Base-by-base conservation (phyloP, 192 early-diverging fungal species). In the Glomus cerebriforme region DNA sequence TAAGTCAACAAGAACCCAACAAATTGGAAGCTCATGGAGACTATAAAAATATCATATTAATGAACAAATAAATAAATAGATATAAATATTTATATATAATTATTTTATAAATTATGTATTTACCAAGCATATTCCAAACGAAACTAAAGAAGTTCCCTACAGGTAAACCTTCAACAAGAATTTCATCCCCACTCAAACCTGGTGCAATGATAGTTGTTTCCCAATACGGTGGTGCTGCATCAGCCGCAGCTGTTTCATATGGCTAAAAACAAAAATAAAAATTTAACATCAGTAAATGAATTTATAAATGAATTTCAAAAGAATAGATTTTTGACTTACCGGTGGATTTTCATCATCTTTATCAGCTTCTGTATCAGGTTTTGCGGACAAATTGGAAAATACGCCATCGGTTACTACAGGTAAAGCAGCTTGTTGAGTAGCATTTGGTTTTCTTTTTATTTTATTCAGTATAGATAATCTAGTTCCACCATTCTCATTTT, bases 1-100 rank as follows among this genome's bases (percentile, higher is more conserved):
- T 95, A 94, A 19, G 95, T 96, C 81, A 98, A 83, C 84, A 98
- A 90, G 87, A 97, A 98, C 3, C 96, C 93, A 39, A 94, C 87
- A 73, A 95, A 88, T 79, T 94, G 93, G 75, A 95, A 95, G 74
- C 90, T 91, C 69, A 90, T 90, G 29, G 93, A 94, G 49, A 93
- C 91, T 82, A 88, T 15, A 71, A 27, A 17, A 65, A 37, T 2
- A 63, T 17, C 7, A 22, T n/a, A 24, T 12, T 10, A 26, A 45
- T 34, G 12, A 43, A 43, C 37, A 3, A 3, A 12, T 43, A n/a
- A n/a, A n/a, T n/a, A n/a, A n/a, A n/a, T n/a, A n/a, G n/a, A n/a
- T n/a, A n/a, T n/a, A n/a, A n/a, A n/a, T n/a, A n/a, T n/a, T n/a
- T n/a, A n/a, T n/a, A n/a, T n/a, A n/a, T n/a, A n/a, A 12, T 43